phyloP scores from a whole-genome alignment of 2,329 filamentous ascomycete species.

The Chrysosporium queenslandicum region DNA sequence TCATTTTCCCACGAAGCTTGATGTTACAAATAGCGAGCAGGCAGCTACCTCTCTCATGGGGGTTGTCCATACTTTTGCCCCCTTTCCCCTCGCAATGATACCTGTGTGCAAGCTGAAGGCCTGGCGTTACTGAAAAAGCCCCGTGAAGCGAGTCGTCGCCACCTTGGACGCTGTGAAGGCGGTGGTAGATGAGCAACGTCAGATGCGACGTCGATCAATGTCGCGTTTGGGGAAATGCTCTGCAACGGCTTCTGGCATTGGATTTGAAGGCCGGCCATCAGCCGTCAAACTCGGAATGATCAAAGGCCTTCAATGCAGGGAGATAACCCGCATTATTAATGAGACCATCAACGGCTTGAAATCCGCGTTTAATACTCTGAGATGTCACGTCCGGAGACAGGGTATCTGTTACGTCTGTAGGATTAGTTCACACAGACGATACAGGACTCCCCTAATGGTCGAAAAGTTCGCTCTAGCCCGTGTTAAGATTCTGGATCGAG shows the following conservation, averaged over 20 bases:
- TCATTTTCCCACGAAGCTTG: too few species aligned
- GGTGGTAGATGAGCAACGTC: constrained; percentile 17
- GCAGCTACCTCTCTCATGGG: constrained; percentile 15
- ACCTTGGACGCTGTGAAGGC: constrained; percentile 39
- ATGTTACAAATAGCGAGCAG: not conserved
- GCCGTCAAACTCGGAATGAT: constrained; percentile 14
- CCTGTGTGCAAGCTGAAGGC: constrained; percentile 40
- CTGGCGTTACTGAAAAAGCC: constrained; percentile 37
- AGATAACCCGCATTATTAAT: constrained; percentile 21
- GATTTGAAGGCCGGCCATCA: constrained; percentile 21
- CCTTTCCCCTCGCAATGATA: constrained; percentile 22
- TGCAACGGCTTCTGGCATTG: constrained; percentile 4
- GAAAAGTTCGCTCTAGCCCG: too few species aligned
- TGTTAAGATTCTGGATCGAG: too few species aligned
- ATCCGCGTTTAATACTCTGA: constrained; percentile 10
- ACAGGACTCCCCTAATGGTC: not conserved
- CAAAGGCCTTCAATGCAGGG: constrained; percentile 6
- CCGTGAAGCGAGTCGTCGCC: constrained; percentile 34
- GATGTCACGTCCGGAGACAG: not conserved
- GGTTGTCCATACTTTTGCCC: constrained; percentile 17
- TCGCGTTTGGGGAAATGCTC: not conserved
- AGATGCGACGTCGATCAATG: constrained; percentile 18
- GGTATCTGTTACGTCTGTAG: not conserved
- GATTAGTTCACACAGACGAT: not conserved
- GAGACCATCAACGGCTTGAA: constrained; percentile 19